A percentile compares a stretch with the other conserved stretches of the same genome.
These are phyloP conservation scores for Penicillium glabrum DNA, from an alignment of 2,329 filamentous ascomycete species.

Conservation along the genomic window DNA sequence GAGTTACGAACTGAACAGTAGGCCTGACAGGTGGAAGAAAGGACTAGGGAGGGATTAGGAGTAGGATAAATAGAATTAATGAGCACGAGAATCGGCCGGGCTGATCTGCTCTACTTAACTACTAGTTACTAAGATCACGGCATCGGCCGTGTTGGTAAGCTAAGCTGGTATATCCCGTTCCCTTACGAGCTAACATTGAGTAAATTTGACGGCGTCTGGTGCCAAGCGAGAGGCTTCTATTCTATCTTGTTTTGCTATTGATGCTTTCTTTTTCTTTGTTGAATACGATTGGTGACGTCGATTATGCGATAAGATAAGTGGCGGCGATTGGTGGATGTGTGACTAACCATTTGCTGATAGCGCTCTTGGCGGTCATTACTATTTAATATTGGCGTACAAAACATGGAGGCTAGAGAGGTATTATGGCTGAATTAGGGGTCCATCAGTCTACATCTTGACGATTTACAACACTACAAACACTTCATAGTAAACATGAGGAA, in stretches of 20 bases:
- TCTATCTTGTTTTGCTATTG: constrained; percentile 6
- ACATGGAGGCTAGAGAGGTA: too few relatives aligned
- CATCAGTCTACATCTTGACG: too few relatives aligned
- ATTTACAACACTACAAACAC: too few relatives aligned
- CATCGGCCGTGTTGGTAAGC: not conserved
- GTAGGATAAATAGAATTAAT: not conserved
- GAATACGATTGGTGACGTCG: constrained; percentile 15
- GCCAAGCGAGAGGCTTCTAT: not conserved
- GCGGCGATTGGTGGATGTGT: constrained; percentile 22
- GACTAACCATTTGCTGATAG: constrained; percentile 29
- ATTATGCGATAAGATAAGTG: constrained; percentile 31
- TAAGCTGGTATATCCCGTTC: too few relatives aligned
- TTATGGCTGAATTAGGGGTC: too few relatives aligned
- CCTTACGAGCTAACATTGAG: not conserved
- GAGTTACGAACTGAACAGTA: not conserved
- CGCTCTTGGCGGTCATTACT: constrained; percentile 13
- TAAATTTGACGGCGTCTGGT: not conserved
- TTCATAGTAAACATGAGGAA: too few relatives aligned
- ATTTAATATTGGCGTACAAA: too few relatives aligned
- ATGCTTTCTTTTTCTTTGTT: not conserved
- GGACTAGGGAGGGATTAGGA: not conserved
- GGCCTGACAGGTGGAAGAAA: not conserved
- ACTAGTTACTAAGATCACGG: not conserved
- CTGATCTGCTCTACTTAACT: too few relatives aligned
- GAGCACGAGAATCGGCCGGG: not conserved